These are phyloP conservation scores for Phlyctochytrium planicorne DNA, from an alignment of 192 early-diverging fungal genomes.

Conservation along the genomic window DNA sequence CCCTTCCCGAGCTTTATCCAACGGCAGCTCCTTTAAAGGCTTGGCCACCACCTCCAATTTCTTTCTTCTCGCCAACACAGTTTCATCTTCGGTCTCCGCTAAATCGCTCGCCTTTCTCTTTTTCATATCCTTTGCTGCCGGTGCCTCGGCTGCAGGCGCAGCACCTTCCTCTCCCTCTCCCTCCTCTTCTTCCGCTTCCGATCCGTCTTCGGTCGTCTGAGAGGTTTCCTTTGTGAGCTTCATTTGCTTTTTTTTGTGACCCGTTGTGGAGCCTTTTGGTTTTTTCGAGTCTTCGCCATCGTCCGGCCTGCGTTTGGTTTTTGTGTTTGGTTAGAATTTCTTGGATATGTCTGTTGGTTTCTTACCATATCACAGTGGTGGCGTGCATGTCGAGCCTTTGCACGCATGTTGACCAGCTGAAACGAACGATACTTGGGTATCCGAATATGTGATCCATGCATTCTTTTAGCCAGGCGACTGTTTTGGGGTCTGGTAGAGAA, in stretches of 20 bases:
- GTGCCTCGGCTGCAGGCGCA: not conserved
- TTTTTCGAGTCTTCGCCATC: not conserved
- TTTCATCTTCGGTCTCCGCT: not conserved
- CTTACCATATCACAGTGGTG: slow-evolving; percentile 54
- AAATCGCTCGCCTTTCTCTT: not conserved
- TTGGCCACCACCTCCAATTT: not conserved
- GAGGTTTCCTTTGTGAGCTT: slow-evolving; percentile 3
- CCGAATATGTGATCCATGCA: slow-evolving; percentile 88
- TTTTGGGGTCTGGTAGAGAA: slow-evolving; percentile 76
- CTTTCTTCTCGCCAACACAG: not conserved
- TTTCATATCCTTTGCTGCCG: not conserved
- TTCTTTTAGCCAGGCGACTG: slow-evolving; percentile 76
- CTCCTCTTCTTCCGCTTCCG: slow-evolving; percentile 3
- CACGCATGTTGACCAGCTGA: slow-evolving; percentile 89
- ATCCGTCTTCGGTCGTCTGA: slow-evolving; percentile 1
- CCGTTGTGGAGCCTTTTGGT: not conserved
- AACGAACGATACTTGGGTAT: slow-evolving; percentile 86
- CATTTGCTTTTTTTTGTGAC: not conserved
- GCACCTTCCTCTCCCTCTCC: not conserved
- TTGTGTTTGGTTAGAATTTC: not conserved
- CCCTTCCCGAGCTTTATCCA: not conserved
- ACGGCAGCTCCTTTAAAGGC: not conserved
- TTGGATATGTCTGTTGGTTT: not conserved
- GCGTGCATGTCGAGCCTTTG: slow-evolving; percentile 68
- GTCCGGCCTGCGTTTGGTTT: not conserved